A percentile compares a stretch with the other conserved stretches of the same genome.
phyloP scores from a whole-genome alignment of 164 flowering plant species.

The Vitis rupestris region DNA sequence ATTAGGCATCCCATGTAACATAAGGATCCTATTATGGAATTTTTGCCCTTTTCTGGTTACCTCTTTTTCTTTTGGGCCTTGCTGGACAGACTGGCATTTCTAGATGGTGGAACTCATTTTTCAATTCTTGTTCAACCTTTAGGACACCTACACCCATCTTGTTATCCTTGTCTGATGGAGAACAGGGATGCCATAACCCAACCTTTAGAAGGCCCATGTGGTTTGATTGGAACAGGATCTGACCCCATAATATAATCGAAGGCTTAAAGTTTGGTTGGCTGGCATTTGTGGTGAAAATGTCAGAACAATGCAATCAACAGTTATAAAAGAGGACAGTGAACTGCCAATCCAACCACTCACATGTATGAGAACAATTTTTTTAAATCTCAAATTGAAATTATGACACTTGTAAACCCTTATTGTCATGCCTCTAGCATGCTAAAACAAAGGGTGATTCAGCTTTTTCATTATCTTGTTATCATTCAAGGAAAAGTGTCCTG shows the following conservation, averaged over 20 bases:
- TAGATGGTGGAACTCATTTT: no score
- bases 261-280: background rate
- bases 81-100: no score
- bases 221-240: background rate
- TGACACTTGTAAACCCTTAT: no score
- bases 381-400: no score
- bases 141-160: background rate
- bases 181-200: background rate
- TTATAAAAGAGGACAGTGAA: background rate
- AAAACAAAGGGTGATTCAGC: background rate
- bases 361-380: no score
- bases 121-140: background rate
- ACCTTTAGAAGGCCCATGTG: background rate
- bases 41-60: no score
- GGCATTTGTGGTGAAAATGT: background rate
- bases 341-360: no score
- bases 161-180: background rate
- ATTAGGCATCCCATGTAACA: no score
- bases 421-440: no score
- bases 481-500: background rate
- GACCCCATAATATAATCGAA: background rate
- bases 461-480: background rate
- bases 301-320: background rate
- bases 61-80: no score
- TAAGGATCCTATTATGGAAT: no score